Percentiles rank a stretch among this genome's conserved stretches.
Conservation (phyloP, 177 flowering plant genomes). For the Vitis hybrid region DNA sequence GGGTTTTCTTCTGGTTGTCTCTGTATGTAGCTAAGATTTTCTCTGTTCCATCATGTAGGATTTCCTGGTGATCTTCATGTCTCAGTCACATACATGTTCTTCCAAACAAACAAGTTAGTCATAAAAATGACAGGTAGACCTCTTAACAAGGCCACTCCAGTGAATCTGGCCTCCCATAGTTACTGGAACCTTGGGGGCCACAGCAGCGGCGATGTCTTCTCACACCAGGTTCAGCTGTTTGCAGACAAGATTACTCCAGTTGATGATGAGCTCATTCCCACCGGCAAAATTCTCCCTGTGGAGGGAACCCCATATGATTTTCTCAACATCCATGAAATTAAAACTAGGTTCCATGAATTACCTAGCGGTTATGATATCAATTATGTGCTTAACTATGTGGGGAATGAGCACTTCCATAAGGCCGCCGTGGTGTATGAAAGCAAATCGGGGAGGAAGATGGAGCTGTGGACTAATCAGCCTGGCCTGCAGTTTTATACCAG, state of each 20-base stretch:
- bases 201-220: conserved; percentile 62
- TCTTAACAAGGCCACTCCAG: conserved; percentile 68
- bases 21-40: background rate
- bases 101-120: conserved; percentile 27
- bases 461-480: conserved; percentile 60
- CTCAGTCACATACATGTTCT: conserved; percentile 42
- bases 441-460: conserved; percentile 64
- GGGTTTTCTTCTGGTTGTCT: no score
- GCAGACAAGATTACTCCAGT: conserved; percentile 54
- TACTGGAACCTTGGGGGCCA: conserved; percentile 93
- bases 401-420: conserved; percentile 27
- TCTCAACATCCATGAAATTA: conserved; percentile 37
- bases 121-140: conserved; percentile 65
- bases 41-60: conserved; percentile 33
- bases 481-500: conserved; percentile 81
- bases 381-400: conserved; percentile 45
- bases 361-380: conserved; percentile 70
- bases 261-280: conserved; percentile 25
- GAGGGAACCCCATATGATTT: conserved; percentile 42
- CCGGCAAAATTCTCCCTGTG: conserved; percentile 15
- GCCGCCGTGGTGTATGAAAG: conserved; percentile 47
- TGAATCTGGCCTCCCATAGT: conserved; percentile 74
- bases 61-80: conserved; percentile 70
- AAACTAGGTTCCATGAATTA: conserved; percentile 42
- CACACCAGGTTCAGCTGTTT: conserved; percentile 53